phyloP scores from a whole-genome alignment of 768 basidiomycete genomes.

The Kwoniella europaea region DNA sequence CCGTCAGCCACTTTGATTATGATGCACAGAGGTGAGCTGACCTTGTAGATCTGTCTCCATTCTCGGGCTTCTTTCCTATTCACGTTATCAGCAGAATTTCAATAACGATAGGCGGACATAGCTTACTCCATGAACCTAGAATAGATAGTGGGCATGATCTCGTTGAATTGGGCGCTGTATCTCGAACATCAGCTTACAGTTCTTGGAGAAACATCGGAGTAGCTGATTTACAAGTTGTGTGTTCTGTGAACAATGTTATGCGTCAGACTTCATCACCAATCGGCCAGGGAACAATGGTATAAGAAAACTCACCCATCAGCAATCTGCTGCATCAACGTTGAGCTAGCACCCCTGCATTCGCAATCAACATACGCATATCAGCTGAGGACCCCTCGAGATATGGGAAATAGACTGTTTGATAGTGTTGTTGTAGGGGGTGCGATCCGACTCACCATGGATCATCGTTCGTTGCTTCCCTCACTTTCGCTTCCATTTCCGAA shows the following conservation, averaged over 20 bases:
- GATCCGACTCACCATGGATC: conserved; percentile 80
- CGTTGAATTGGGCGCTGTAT: conserved; percentile 91
- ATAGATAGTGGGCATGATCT: conserved; percentile 98
- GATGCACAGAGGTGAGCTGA: conserved; percentile 43
- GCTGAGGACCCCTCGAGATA: too few relatives aligned
- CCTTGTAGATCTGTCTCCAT: conserved; percentile 99
- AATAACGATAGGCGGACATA: not conserved
- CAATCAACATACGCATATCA: too few relatives aligned
- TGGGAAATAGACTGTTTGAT: not conserved
- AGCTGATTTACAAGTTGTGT: conserved; percentile 82
- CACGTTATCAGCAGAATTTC: conserved; percentile 4
- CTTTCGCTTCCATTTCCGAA: conserved; percentile 96
- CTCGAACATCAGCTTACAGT: not conserved
- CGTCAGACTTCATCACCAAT: too few relatives aligned
- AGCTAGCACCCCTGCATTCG: conserved; percentile 84
- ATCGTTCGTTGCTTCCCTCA: conserved; percentile 94
- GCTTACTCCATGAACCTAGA: conserved; percentile 59
- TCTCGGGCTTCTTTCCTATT: conserved; percentile 92
- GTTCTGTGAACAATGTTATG: conserved; percentile 65
- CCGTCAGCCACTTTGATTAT: conserved; percentile 4
- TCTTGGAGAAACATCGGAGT: too few relatives aligned
- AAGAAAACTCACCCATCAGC: conserved; percentile 74
- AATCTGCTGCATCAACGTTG: conserved; percentile 97
- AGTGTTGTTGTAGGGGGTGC: not conserved
- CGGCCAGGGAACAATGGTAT: too few relatives aligned